phyloP scores from a whole-genome alignment of 768 basidiomycete genomes.

The Calocera cornea region DNA sequence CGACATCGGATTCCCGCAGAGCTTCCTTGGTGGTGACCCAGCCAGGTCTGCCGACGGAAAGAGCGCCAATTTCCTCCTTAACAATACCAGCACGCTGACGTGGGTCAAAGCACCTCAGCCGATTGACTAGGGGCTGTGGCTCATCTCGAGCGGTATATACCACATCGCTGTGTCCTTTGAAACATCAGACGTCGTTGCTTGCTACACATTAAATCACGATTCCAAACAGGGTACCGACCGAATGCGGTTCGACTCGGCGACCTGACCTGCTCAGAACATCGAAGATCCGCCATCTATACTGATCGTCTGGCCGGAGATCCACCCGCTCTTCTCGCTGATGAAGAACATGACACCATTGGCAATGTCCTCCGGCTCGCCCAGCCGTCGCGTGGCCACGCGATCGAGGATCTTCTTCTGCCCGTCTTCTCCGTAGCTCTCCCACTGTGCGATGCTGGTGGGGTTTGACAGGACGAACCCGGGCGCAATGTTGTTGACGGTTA shows the following conservation, averaged over 20 bases:
- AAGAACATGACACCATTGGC: slow-evolving; percentile 1
- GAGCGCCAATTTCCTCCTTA: neutral
- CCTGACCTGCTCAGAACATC: neutral
- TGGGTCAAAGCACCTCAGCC: neutral
- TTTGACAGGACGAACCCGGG: neutral
- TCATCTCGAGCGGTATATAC: too few species aligned
- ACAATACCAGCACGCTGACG: neutral
- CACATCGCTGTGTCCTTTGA: too few species aligned
- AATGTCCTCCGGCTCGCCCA: neutral
- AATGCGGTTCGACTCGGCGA: too few species aligned
- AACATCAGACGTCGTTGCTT: too few species aligned
- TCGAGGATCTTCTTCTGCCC: neutral
- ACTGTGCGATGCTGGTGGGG: neutral
- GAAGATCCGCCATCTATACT: neutral
- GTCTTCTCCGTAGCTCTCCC: neutral
- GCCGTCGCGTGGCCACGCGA: neutral
- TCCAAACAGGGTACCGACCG: too few species aligned
- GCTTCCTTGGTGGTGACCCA: slow-evolving; percentile 15
- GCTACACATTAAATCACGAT: too few species aligned
- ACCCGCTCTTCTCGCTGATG: neutral
- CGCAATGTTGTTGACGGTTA: neutral
- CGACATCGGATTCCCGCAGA: slow-evolving; percentile 34
- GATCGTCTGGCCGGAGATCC: neutral
- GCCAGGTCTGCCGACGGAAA: neutral
- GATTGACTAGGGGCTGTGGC: neutral